Conservation (phyloP, 345 rosid genomes). For the Noccaea caerulescens region DNA sequence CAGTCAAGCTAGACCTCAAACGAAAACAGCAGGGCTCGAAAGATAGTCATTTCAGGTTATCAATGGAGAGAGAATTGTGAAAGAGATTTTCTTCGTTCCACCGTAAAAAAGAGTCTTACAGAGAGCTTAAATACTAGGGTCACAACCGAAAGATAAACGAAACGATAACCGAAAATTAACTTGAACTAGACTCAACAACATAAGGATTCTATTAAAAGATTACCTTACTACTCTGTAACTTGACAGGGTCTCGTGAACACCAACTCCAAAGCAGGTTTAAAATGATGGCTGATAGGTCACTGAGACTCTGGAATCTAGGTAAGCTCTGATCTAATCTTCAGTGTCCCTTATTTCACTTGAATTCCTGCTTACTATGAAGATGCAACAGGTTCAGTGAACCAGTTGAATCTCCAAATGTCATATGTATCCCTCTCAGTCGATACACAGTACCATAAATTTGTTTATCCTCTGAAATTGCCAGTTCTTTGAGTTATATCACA, state of each 20-base stretch:
- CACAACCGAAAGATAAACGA: no score
- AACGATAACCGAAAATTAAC: no score
- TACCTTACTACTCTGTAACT: no score
- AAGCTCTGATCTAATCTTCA: background rate
- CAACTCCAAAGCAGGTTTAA: background rate
- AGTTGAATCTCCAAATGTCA: background rate
- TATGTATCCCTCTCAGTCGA: background rate
- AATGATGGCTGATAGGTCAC: no score
- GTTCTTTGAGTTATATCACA: background rate
- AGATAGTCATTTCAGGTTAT: no score
- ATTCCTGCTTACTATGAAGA: background rate
- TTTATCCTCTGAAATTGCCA: background rate
- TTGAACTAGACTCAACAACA: no score
- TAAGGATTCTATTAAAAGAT: no score
- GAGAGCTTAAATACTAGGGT: no score
- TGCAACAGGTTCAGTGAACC: background rate
- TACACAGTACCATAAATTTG: background rate
- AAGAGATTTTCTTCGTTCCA: no score
- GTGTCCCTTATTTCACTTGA: background rate
- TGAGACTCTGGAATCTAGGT: background rate
- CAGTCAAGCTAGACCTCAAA: background rate
- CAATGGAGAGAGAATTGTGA: no score
- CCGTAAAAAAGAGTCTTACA: no score
- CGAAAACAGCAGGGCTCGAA: background rate
- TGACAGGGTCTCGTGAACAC: no score